Conservation (phyloP, 73 alveolate species). For the Symbiodinium natans region DNA sequence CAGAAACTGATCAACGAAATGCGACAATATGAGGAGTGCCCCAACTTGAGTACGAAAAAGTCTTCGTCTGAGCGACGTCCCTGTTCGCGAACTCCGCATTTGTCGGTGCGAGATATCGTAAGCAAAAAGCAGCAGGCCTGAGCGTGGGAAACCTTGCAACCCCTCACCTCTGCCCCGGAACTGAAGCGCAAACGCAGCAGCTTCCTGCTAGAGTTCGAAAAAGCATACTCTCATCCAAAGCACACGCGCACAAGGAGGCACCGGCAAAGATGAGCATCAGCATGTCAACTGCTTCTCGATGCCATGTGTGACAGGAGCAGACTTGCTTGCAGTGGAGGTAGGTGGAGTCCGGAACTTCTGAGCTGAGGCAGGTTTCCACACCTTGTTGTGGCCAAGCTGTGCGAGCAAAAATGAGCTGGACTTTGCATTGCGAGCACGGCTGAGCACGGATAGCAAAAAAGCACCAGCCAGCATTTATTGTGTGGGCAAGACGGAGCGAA, state of each 20-base stretch:
- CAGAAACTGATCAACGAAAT: neutral
- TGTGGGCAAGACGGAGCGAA: too few relatives aligned
- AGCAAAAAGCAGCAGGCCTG: neutral
- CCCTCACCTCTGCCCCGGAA: too few relatives aligned
- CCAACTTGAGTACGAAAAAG: too few relatives aligned
- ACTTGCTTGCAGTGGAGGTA: neutral
- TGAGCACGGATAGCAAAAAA: too few relatives aligned
- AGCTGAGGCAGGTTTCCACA: slow-evolving; percentile 62
- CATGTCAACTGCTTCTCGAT: slow-evolving; percentile 5
- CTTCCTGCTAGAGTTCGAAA: too few relatives aligned
- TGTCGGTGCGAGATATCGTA: neutral
- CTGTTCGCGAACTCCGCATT: neutral
- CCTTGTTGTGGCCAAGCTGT: too few relatives aligned
- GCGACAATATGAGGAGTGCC: too few relatives aligned
- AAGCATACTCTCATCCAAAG: neutral
- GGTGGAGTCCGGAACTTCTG: slow-evolving; percentile 47
- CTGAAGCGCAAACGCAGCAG: too few relatives aligned
- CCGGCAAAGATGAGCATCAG: slow-evolving; percentile 6
- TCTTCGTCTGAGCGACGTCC: neutral
- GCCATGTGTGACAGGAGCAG: slow-evolving; percentile 14
- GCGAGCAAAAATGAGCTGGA: too few relatives aligned
- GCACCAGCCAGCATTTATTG: too few relatives aligned
- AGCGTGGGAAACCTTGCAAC: too few relatives aligned
- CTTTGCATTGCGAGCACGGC: too few relatives aligned
- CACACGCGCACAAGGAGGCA: slow-evolving; percentile 50